Evolutionary conservation across 257 asterid species (phyloP).

Genomic region (Leonotis leonurus): DNA sequence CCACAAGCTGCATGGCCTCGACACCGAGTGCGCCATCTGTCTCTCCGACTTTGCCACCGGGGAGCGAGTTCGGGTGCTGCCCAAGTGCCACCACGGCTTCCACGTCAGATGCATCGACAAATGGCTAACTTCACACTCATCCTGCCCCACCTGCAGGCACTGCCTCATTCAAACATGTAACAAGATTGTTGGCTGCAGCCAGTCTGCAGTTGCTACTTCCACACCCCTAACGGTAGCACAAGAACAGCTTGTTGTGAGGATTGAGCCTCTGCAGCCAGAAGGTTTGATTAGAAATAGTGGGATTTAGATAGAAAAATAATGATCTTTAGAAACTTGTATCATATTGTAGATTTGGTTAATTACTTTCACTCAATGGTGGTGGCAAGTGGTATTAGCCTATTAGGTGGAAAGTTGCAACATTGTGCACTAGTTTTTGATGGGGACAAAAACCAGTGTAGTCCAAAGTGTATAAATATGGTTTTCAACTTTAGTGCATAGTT

Average conservation of each 20-base stretch:
- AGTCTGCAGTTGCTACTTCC: background rate
- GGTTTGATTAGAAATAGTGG: slow-evolving; percentile 30
- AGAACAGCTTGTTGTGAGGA: slow-evolving; percentile 24
- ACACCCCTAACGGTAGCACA: background rate
- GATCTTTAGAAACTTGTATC: slow-evolving; percentile 6
- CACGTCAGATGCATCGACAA: slow-evolving; percentile 45
- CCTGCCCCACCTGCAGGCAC: slow-evolving; percentile 54
- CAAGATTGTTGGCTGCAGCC: slow-evolving; percentile 29
- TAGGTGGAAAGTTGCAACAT: slow-evolving; percentile 27
- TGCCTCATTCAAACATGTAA: slow-evolving; percentile 43
- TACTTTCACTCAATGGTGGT: too few species aligned
- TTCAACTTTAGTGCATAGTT: slow-evolving; percentile 9
- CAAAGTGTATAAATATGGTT: slow-evolving; percentile 19
- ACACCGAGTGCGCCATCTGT: slow-evolving; percentile 47
- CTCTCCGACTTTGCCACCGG: slow-evolving; percentile 35
- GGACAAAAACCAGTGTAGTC: slow-evolving; percentile 12
- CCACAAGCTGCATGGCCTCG: slow-evolving; percentile 28
- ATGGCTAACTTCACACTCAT: slow-evolving; percentile 47
- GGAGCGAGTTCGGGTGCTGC: slow-evolving; percentile 37
- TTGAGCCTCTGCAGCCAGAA: slow-evolving; percentile 45
- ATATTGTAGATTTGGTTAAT: too few species aligned
- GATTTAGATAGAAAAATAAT: slow-evolving; percentile 4
- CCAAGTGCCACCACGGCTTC: slow-evolving; percentile 48
- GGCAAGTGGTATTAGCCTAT: too few species aligned
- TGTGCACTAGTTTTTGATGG: slow-evolving; percentile 23